Evolutionary conservation across 331 rosid species (phyloP), one percentile per base, ranked within the genome.

Genomic region (Malus hybrid): DNA sequence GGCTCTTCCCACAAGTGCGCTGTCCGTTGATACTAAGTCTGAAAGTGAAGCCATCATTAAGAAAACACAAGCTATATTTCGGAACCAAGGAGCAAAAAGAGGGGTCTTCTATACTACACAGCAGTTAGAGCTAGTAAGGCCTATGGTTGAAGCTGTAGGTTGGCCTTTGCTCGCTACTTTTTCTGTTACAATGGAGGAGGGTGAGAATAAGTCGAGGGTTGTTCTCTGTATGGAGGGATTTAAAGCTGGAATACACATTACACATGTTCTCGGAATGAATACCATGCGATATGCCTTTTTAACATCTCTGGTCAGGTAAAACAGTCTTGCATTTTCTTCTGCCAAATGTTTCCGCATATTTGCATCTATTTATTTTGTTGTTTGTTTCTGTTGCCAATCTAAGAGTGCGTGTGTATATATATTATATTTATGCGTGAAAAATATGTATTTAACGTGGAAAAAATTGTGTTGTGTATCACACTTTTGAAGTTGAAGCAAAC

Each of bases 101-200:
- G 99, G 99, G 56, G 91, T 92, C 72, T 96, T 96, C 85, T 80
- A 96, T 82, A 89, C 97, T 44, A 85, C 99, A 48, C 93, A 90
- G 76, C 97, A 90, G 81, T 88, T 92, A 78, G 99, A 96, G 82
- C 98, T 96, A 87, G 97, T 96, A 83, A 88, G 98, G 90, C 99
- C 99, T 73, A 96, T 96, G 99, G 99, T 96, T 78, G 99, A 96
- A 76, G 99, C 98, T 63, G 99, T 96, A 65, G 99, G 99, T 46
- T 96, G 99, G 99, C 98, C 99, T 66, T 85, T 96, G 84, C 99
- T 96, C 74, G 99, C 96, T 74, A 96, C 99, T 28, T 96, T 92
- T 78, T 96, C 99, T 54, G 99, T 96, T 73, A 92, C 99, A 55
- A 90, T 96, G 99, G 99, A 96, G 82, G 99, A 92, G 83, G 97